A percentile compares a stretch with the other conserved stretches of the same genome.
Conservation (phyloP, 352 stramenopile genomes). For the Globisporangium cylindrosporum region DNA sequence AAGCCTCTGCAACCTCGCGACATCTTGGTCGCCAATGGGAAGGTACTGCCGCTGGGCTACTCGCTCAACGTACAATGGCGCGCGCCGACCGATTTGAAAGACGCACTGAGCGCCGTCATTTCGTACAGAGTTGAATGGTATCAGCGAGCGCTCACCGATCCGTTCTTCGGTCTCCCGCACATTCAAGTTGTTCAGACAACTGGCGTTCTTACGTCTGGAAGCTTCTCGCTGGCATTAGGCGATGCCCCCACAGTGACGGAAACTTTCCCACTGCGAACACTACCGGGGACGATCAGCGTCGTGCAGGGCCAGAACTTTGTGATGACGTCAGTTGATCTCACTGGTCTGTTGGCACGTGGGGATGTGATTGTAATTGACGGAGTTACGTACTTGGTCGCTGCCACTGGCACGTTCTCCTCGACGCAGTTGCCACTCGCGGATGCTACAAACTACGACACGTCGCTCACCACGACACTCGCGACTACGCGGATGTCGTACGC, state of each 20-base stretch:
- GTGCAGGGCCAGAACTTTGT: conserved; percentile 57
- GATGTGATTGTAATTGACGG: conserved; percentile 82
- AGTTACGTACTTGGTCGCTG: conserved; percentile 71
- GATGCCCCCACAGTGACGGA: conserved; percentile 13
- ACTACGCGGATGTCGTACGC: conserved; percentile 30
- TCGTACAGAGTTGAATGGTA: conserved; percentile 76
- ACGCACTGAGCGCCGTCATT: conserved; percentile 14
- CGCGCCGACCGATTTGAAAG: conserved; percentile 23
- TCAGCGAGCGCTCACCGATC: conserved; percentile 41
- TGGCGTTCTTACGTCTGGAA: conserved; percentile 42
- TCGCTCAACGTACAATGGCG: conserved; percentile 58
- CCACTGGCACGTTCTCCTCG: conserved; percentile 66
- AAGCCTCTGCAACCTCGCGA: conserved; percentile 43
- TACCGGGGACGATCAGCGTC: conserved; percentile 56
- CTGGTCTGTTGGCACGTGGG: conserved; percentile 73
- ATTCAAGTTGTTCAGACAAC: conserved; percentile 58
- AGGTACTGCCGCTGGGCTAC: conserved; percentile 31
- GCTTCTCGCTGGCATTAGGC: conserved; percentile 68
- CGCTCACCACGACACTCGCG: conserved; percentile 27
- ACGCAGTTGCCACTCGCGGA: conserved; percentile 59
- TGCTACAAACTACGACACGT: conserved; percentile 23
- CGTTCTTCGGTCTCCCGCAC: conserved; percentile 53
- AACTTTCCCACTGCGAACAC: conserved; percentile 21
- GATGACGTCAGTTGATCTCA: conserved; percentile 87
- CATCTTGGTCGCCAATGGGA: conserved; percentile 41